phyloP scores from a whole-genome alignment of 257 asterid genomes.

The Agastache rugosa region DNA sequence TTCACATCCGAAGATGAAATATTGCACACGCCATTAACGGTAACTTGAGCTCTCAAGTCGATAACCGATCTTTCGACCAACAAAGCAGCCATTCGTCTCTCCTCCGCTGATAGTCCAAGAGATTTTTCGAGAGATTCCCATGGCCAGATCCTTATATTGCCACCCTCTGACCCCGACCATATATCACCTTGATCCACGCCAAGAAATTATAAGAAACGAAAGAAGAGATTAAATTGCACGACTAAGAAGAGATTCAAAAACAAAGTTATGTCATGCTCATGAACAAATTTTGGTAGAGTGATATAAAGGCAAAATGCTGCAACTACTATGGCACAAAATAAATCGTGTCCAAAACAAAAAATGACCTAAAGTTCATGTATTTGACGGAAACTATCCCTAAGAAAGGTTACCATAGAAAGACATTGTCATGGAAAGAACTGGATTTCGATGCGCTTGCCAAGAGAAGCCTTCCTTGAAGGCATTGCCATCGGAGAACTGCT shows the following conservation, averaged over 20 bases:
- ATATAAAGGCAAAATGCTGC: no score
- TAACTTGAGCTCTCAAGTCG: constrained; percentile 81
- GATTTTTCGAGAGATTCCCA: constrained; percentile 85
- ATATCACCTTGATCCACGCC: constrained; percentile 67
- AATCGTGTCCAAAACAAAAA: no score
- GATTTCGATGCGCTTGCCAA: constrained; percentile 90
- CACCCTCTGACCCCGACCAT: constrained; percentile 90
- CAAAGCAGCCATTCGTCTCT: constrained; percentile 83
- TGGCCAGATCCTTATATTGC: constrained; percentile 77
- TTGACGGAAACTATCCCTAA: neutral
- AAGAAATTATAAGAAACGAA: constrained; percentile 16
- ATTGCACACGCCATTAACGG: constrained; percentile 82
- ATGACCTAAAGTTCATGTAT: no score
- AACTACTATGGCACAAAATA: no score
- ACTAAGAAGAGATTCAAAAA: neutral
- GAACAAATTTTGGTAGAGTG: neutral
- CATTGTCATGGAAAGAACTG: constrained; percentile 68
- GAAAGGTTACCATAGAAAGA: constrained; percentile 71
- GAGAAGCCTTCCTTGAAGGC: constrained; percentile 85
- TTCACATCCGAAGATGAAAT: constrained; percentile 83
- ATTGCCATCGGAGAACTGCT: constrained; percentile 49
- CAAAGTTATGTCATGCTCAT: neutral
- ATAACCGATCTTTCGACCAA: constrained; percentile 73
- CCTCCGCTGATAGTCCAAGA: constrained; percentile 68
- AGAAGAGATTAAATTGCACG: neutral